Evolutionary conservation across 1,284 basidiomycete genomes (phyloP).

Genomic region (Irpex sp.): DNA sequence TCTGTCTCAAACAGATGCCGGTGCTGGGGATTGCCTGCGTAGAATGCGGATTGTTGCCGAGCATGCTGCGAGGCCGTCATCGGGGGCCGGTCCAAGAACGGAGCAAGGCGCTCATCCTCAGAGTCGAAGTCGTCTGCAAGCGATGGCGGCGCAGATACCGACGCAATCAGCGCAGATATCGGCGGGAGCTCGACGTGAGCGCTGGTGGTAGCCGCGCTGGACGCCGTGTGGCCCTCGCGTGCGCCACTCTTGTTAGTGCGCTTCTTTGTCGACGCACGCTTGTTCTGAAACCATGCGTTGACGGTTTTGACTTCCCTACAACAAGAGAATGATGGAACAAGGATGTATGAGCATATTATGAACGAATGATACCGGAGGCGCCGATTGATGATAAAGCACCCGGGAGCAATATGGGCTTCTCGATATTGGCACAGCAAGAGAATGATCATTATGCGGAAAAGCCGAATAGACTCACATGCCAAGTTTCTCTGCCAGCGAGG

Average conservation of each 20-base stretch:
- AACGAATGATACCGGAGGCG: conserved; percentile 1
- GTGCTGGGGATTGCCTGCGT: conserved; percentile 44
- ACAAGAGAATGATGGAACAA: conserved; percentile 2
- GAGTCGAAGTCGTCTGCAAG: conserved; percentile 43
- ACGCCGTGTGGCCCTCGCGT: conserved; percentile 5
- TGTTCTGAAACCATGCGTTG: conserved; percentile 83
- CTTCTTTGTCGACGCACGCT: conserved; percentile 78
- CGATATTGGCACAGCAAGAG: background rate
- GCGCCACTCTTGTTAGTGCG: conserved; percentile 31
- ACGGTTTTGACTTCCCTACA: conserved; percentile 76
- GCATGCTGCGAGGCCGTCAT: conserved; percentile 15
- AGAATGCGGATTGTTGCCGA: conserved; percentile 37
- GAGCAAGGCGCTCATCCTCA: conserved; percentile 30
- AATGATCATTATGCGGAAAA: background rate
- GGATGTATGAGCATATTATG: background rate
- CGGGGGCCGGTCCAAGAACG: conserved; percentile 16
- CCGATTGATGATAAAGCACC: background rate
- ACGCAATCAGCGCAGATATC: conserved; percentile 43
- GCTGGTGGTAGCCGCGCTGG: conserved; percentile 22
- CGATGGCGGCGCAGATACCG: conserved; percentile 29
- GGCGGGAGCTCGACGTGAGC: conserved; percentile 34
- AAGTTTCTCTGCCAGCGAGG: conserved; percentile 61
- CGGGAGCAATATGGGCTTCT: background rate
- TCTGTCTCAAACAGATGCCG: conserved; percentile 44
- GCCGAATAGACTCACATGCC: conserved; percentile 56